These are phyloP conservation scores for Heliamphora exappendiculata DNA, from an alignment of 148 eudicot genomes.

Conservation along the genomic window DNA sequence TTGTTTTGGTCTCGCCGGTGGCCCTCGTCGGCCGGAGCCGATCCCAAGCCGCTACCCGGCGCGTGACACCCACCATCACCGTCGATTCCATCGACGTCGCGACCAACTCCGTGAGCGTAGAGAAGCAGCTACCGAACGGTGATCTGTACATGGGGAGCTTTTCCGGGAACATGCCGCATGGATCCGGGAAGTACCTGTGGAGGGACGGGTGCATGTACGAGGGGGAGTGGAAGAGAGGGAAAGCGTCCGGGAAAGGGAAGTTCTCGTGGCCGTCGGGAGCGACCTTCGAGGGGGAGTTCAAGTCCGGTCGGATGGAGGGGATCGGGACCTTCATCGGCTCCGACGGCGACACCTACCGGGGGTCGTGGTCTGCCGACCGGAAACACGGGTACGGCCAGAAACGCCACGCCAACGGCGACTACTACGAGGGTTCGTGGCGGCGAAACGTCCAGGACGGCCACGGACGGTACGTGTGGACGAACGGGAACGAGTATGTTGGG, in stretches of 20 bases:
- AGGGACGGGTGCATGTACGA: conserved; percentile 92
- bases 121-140: conserved; percentile 66
- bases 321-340: conserved; percentile 58
- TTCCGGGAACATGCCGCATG: conserved; percentile 56
- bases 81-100: neutral
- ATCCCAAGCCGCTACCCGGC: conserved; percentile 42
- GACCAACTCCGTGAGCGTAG: neutral
- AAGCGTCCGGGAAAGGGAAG: conserved; percentile 80
- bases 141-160: conserved; percentile 82
- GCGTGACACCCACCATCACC: conserved; percentile 44
- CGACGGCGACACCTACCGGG: conserved; percentile 68
- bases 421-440: conserved; percentile 60
- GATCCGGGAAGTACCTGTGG: conserved; percentile 86
- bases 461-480: conserved; percentile 71
- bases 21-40: conserved; percentile 24
- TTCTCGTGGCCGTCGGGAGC: conserved; percentile 96
- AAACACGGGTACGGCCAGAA: conserved; percentile 69
- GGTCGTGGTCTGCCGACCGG: conserved; percentile 53
- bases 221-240: conserved; percentile 86
- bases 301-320: conserved; percentile 87
- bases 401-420: conserved; percentile 72
- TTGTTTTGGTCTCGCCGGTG: conserved; percentile 7
- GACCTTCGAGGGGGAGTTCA: conserved; percentile 77
- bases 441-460: conserved; percentile 60
- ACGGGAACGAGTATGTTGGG: conserved; percentile 66